phyloP scores from a whole-genome alignment of 2,329 filamentous ascomycete species.

The Cladosporium halotolerans region DNA sequence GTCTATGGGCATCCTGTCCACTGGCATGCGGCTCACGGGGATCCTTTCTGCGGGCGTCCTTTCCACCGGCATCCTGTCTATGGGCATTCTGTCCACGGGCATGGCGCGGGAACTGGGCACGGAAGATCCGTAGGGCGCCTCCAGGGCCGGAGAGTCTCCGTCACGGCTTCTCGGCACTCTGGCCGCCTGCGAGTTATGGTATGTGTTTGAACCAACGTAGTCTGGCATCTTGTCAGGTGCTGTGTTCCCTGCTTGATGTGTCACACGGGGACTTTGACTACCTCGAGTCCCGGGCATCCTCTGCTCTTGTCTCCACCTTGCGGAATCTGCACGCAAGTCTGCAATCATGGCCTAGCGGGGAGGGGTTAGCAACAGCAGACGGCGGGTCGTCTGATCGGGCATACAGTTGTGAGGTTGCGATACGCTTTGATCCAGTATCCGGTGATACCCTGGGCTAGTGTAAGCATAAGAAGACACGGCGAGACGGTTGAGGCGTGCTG shows the following conservation, averaged over 20 bases:
- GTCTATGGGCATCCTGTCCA: neutral
- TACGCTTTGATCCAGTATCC: slow-evolving; percentile 49
- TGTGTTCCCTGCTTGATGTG: slow-evolving; percentile 37
- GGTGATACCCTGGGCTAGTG: slow-evolving; percentile 32
- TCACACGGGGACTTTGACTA: slow-evolving; percentile 38
- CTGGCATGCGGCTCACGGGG: slow-evolving; percentile 15
- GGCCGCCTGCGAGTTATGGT: slow-evolving; percentile 10
- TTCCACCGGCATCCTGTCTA: slow-evolving; percentile 20
- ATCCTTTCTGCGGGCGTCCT: slow-evolving; percentile 25
- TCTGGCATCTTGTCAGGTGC: slow-evolving; percentile 26
- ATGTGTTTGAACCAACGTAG: slow-evolving; percentile 11
- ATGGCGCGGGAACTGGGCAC: slow-evolving; percentile 6
- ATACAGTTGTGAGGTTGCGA: slow-evolving; percentile 44
- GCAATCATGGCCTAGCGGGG: slow-evolving; percentile 42
- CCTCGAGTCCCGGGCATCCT: slow-evolving; percentile 36
- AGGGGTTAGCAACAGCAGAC: slow-evolving; percentile 12
- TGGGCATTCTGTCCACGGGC: slow-evolving; percentile 13
- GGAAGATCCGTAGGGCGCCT: slow-evolving; percentile 7
- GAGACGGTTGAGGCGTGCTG: slow-evolving; percentile 16
- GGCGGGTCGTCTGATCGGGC: slow-evolving; percentile 13
- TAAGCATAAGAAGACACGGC: slow-evolving; percentile 15
- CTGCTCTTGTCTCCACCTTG: slow-evolving; percentile 38
- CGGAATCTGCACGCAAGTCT: slow-evolving; percentile 44
- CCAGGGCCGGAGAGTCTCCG: slow-evolving; percentile 9
- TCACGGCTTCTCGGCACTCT: slow-evolving; percentile 11